A percentile compares a stretch with the other conserved stretches of the same genome.
These are phyloP conservation scores for Malus asiatica DNA, from an alignment of 306 rosid genomes.

Conservation along the genomic window DNA sequence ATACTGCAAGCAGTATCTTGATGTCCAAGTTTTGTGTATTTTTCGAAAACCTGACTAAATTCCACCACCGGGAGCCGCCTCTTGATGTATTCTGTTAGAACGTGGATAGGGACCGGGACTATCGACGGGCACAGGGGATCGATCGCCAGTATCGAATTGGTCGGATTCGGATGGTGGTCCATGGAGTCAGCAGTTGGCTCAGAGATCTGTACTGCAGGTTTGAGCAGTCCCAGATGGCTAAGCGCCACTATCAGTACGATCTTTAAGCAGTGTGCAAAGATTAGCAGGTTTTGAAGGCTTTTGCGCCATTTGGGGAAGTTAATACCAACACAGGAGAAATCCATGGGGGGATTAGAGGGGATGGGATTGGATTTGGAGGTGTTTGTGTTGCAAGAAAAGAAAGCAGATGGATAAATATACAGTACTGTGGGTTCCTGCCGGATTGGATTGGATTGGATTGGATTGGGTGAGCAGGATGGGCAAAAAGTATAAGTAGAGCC, in stretches of 20 bases:
- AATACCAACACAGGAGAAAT: not conserved
- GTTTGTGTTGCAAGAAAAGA: not conserved
- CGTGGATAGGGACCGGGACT: constrained; percentile 12
- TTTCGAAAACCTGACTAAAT: not conserved
- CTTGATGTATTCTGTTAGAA: constrained; percentile 15
- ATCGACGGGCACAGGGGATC: constrained; percentile 8
- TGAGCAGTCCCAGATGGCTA: constrained; percentile 6
- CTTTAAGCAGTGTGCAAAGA: not conserved
- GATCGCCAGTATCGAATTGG: constrained; percentile 2
- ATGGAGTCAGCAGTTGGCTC: not conserved
- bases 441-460: too few species aligned
- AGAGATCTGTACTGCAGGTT: not conserved
- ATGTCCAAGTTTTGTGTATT: not conserved
- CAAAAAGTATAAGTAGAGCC: too few species aligned
- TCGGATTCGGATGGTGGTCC: not conserved
- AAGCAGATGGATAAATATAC: not conserved
- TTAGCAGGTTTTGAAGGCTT: not conserved
- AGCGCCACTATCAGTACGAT: not conserved
- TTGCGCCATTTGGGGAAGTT: not conserved
- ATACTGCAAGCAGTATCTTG: not conserved
- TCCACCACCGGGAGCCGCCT: constrained; percentile 14
- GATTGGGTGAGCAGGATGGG: too few species aligned
- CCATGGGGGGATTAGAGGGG: not conserved
- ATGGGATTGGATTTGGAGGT: not conserved
- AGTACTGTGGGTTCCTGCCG: not conserved